Evolutionary conservation across 2,329 filamentous ascomycete genomes (phyloP), one percentile per base, ranked within the genome.

Genomic region (Colletotrichum paranaense): DNA sequence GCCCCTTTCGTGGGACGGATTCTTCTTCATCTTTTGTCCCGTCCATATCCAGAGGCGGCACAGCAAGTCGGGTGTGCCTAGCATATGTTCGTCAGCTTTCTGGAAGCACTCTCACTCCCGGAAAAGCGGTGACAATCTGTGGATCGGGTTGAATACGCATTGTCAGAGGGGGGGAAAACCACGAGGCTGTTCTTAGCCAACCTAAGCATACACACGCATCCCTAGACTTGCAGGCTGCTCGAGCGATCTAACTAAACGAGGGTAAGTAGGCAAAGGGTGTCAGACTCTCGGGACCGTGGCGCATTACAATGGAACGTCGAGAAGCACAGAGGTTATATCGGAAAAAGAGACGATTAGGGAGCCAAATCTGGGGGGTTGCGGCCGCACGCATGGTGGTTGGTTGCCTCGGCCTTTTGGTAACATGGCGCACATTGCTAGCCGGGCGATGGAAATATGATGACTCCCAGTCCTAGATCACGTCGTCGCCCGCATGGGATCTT

Each of bases 211-310:
- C n/a, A 4, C 30, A 46, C 66, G 58, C 38, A 30, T 38, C 46
- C 42, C 52, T 53, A 56, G 42, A 5, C 53, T 65, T 56, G 19
- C 42, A 49, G 42, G 38, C 42, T 62, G 19, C 14, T 60, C 55
- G 35, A 60, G 67, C 67, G 62, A 66, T 35, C 35, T 42, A 49
- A 22, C 42, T n/a, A 19, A 28, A 19, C 55, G 59, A 57, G 56
- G 46, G 32, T 46, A 66, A 42, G 28, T 7, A 57, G 28, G 32
- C 60, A 35, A 55, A 70, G 22, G 58, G 62, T 71, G 71, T 71
- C 71, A 71, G 71, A 73, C 71, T 24, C 56, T 70, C 56, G 67
- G 62, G 46, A 71, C 49, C 46, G 67, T 73, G 67, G 67, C 67
- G 67, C 56, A 58, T 57, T 38, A 52, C 46, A 49, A 73, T 73